phyloP scores from a whole-genome alignment of 169 alveolate genomes.

The Toxoplasma gondii region DNA sequence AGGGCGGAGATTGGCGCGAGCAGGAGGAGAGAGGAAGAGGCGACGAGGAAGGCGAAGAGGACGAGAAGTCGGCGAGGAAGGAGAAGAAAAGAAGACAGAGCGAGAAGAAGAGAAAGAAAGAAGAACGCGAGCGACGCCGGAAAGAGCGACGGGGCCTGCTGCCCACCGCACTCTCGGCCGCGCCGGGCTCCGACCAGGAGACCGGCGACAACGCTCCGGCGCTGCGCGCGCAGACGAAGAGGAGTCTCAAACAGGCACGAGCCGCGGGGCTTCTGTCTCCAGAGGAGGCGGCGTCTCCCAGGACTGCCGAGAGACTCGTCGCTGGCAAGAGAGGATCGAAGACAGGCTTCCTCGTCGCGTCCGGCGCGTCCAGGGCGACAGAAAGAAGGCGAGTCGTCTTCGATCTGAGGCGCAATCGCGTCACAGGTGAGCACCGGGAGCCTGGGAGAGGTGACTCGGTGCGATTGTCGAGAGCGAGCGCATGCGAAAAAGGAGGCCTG shows the following conservation, averaged over 20 bases:
- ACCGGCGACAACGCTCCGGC: too few relatives aligned
- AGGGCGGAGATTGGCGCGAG: too few relatives aligned
- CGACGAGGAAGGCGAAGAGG: background rate
- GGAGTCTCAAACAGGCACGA: too few relatives aligned
- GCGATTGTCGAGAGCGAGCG: too few relatives aligned
- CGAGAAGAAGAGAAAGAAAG: background rate
- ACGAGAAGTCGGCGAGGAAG: background rate
- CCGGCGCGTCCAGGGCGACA: background rate
- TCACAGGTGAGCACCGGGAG: background rate
- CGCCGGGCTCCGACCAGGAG: too few relatives aligned
- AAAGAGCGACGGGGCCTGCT: background rate
- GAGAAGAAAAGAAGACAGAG: background rate
- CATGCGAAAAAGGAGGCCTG: too few relatives aligned
- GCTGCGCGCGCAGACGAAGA: too few relatives aligned
- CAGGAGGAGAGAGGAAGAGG: too few relatives aligned
- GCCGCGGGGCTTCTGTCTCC: too few relatives aligned
- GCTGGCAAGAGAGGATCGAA: background rate
- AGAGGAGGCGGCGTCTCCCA: too few relatives aligned
- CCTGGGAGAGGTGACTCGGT: background rate
- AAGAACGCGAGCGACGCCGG: background rate
- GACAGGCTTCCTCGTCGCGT: background rate
- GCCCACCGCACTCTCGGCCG: background rate
- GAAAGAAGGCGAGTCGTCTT: background rate
- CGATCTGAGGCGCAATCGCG: constrained; percentile 23
- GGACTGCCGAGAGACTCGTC: background rate